A percentile compares a stretch with the other conserved stretches of the same genome.
phyloP scores from a whole-genome alignment of 179 eudicot species.

The Beta corolliflora region DNA sequence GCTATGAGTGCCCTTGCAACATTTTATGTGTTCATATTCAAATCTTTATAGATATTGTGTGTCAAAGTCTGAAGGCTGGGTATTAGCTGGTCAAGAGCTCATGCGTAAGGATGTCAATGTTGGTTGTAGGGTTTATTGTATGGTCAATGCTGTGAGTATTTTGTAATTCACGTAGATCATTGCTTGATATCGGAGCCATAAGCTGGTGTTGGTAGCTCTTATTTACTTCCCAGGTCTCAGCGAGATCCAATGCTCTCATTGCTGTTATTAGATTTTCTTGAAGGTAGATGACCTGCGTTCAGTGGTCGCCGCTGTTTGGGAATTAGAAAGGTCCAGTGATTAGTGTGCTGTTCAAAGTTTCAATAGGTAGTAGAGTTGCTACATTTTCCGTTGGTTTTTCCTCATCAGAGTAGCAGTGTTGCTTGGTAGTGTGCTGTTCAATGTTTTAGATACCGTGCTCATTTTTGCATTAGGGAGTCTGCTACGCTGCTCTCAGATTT shows the following conservation, averaged over 20 bases:
- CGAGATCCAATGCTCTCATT: neutral
- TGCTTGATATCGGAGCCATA: conserved; percentile 11
- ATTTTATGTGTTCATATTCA: neutral
- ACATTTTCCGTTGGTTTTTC: neutral
- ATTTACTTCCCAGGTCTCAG: neutral
- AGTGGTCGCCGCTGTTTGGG: conserved; percentile 8
- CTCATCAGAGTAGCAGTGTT: neutral
- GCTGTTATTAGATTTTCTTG: neutral
- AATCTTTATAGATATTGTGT: neutral
- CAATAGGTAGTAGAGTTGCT: neutral
- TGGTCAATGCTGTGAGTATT: neutral
- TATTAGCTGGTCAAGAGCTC: neutral
- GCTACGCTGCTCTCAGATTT: neutral
- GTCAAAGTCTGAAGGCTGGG: neutral
- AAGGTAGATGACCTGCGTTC: neutral
- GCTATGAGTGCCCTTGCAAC: neutral
- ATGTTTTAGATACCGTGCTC: neutral
- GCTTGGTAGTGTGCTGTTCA: neutral
- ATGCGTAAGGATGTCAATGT: neutral
- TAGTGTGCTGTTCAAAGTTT: neutral
- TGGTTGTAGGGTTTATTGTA: neutral
- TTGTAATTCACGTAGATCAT: neutral
- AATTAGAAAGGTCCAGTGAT: conserved; percentile 1
- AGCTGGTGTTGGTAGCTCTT: neutral
- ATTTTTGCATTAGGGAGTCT: neutral